Percentiles rank a stretch among this genome's conserved stretches.
Evolutionary conservation across 2,329 filamentous ascomycete genomes (phyloP).

Genomic region (Orbilia oligospora): DNA sequence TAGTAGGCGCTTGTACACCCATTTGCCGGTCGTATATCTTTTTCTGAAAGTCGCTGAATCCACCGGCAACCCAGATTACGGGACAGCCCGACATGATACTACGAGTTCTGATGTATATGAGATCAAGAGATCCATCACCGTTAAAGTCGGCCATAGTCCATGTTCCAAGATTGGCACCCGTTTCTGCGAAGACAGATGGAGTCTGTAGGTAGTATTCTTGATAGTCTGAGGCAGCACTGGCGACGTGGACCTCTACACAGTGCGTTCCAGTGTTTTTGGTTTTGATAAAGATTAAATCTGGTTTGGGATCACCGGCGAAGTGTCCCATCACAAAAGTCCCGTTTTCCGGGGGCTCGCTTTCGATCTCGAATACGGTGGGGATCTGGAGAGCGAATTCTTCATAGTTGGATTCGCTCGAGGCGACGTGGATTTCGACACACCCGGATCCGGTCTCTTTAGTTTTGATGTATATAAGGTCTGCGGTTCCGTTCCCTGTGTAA

Average conservation of each 20-base stretch:
- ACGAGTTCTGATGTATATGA: not conserved
- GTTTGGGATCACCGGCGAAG: not conserved
- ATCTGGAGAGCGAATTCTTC: not conserved
- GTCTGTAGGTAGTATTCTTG: not conserved
- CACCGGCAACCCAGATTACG: not conserved
- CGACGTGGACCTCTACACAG: not conserved
- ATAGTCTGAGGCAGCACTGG: not conserved
- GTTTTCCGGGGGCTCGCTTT: not conserved
- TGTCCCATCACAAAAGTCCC: not conserved
- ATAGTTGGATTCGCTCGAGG: slow-evolving; percentile 8
- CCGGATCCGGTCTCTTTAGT: not conserved
- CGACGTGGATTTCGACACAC: not conserved
- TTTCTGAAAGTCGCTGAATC: not conserved
- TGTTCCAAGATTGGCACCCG: not conserved
- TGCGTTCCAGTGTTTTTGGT: not conserved
- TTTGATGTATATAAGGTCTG: slow-evolving; percentile 9
- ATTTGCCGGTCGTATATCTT: not conserved
- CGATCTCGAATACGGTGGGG: not conserved
- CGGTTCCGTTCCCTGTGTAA: not conserved
- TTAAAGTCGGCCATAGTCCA: slow-evolving; percentile 6
- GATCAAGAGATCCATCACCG: not conserved
- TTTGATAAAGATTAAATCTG: not conserved
- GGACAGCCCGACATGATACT: not conserved
- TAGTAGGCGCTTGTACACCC: not conserved
- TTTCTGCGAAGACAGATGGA: not conserved